phyloP scores from a whole-genome alignment of 495 filamentous ascomycete genomes.

The Pseudevernia furfuracea region DNA sequence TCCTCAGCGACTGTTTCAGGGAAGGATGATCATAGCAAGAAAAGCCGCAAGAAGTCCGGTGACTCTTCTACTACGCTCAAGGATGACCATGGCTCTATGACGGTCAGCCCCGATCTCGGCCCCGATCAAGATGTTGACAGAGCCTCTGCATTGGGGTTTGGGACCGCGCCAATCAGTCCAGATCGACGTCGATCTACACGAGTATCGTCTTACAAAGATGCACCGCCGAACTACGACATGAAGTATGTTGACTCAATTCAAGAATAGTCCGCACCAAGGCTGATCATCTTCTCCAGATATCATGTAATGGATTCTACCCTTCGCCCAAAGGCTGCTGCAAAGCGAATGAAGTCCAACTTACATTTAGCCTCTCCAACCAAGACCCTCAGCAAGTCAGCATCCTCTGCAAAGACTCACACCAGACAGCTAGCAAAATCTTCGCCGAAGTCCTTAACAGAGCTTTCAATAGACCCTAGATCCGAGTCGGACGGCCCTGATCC shows the following conservation, averaged over 20 bases:
- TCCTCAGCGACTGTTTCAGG: not conserved
- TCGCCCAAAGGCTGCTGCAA: not conserved
- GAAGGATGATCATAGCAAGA: not conserved
- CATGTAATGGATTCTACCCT: constrained; percentile 8
- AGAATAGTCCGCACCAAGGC: not conserved
- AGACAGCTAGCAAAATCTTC: not conserved
- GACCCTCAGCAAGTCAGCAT: not conserved
- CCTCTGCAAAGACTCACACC: not conserved
- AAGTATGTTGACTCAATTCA: not conserved
- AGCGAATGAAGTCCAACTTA: not conserved
- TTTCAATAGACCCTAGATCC: not conserved
- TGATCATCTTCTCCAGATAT: not conserved
- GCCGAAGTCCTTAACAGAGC: not conserved
- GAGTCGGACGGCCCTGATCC: not conserved
- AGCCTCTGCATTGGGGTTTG: too few relatives aligned
- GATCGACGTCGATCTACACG: not conserved
- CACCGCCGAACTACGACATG: constrained; percentile 10
- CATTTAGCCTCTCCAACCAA: not conserved
- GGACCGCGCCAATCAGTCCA: not conserved
- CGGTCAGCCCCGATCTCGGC: not conserved
- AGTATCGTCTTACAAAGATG: not conserved
- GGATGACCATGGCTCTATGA: not conserved
- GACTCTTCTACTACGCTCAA: not conserved
- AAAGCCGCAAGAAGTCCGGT: not conserved
- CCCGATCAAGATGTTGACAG: not conserved